These are phyloP conservation scores for Dactylella cylindrospora DNA, from an alignment of 2,329 filamentous ascomycete species.

Conservation along the genomic window DNA sequence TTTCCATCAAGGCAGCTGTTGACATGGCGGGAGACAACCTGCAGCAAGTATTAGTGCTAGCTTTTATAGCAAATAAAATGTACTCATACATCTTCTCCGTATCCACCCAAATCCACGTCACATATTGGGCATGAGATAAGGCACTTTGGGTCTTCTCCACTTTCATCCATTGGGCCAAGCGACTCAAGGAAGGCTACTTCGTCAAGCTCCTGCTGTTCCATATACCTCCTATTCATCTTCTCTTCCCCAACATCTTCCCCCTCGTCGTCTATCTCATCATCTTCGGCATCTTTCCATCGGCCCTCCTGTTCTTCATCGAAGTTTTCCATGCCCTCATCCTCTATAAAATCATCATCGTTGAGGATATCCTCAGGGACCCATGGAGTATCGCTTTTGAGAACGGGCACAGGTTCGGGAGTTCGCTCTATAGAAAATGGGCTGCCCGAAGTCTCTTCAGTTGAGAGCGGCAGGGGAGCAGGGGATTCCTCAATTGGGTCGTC, in stretches of 20 bases:
- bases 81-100: constrained; percentile 48
- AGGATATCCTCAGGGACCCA: background rate
- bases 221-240: constrained; percentile 60
- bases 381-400: background rate
- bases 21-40: constrained; percentile 79
- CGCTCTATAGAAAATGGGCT: constrained; percentile 7
- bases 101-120: constrained; percentile 43
- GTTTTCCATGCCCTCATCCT: constrained; percentile 41
- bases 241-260: constrained; percentile 66
- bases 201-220: constrained; percentile 68
- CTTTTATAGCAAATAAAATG: constrained; percentile 69
- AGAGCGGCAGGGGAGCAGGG: background rate
- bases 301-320: constrained; percentile 42
- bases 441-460: background rate
- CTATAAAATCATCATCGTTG: constrained; percentile 33
- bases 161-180: constrained; percentile 53
- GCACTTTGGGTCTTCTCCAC: constrained; percentile 50
- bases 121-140: constrained; percentile 39
- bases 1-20: constrained; percentile 90
- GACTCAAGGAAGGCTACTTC: constrained; percentile 63
- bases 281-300: constrained; percentile 32
- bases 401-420: background rate
- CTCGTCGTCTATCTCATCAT: constrained; percentile 56
- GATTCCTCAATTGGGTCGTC: constrained; percentile 25
- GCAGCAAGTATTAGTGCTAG: constrained; percentile 62